Conservation (phyloP, 257 asterid genomes). For the Perilla frutescens region DNA sequence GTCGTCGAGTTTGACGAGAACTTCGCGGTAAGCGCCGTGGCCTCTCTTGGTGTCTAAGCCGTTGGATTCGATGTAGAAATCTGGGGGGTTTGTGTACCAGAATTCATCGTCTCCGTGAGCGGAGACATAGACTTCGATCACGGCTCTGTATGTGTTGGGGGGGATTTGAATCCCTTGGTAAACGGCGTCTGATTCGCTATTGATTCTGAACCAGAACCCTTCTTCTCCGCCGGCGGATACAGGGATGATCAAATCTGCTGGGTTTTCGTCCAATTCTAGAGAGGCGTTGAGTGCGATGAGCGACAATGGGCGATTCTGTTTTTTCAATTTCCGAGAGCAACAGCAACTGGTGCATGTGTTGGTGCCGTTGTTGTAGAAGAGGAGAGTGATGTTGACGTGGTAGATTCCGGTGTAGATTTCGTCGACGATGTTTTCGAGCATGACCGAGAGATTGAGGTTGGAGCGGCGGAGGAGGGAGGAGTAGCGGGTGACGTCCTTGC, state of each 20-base stretch:
- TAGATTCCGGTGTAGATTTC: slow-evolving; percentile 66
- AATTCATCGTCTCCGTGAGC: slow-evolving; percentile 83
- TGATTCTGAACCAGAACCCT: slow-evolving; percentile 76
- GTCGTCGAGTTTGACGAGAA: slow-evolving; percentile 64
- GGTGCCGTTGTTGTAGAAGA: slow-evolving; percentile 48
- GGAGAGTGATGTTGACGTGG: slow-evolving; percentile 60
- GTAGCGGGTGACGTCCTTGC: slow-evolving; percentile 78
- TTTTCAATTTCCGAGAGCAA: slow-evolving; percentile 31
- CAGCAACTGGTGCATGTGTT: not conserved
- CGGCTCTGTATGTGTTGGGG: slow-evolving; percentile 67
- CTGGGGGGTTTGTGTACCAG: slow-evolving; percentile 93
- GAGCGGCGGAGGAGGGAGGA: slow-evolving; percentile 56
- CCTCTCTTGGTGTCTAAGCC: slow-evolving; percentile 52
- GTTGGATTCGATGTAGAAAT: slow-evolving; percentile 59
- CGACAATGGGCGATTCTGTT: slow-evolving; percentile 12
- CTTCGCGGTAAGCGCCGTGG: slow-evolving; percentile 78
- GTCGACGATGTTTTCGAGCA: slow-evolving; percentile 81
- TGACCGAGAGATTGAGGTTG: slow-evolving; percentile 64
- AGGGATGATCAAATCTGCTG: slow-evolving; percentile 82
- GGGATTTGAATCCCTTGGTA: slow-evolving; percentile 58
- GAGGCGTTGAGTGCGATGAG: slow-evolving; percentile 24
- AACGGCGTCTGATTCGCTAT: slow-evolving; percentile 51
- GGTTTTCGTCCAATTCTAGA: slow-evolving; percentile 48
- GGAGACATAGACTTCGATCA: slow-evolving; percentile 76
- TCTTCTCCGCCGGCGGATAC: slow-evolving; percentile 57